Conservation (phyloP, 2,329 filamentous ascomycete genomes). For the Alternaria dauci region DNA sequence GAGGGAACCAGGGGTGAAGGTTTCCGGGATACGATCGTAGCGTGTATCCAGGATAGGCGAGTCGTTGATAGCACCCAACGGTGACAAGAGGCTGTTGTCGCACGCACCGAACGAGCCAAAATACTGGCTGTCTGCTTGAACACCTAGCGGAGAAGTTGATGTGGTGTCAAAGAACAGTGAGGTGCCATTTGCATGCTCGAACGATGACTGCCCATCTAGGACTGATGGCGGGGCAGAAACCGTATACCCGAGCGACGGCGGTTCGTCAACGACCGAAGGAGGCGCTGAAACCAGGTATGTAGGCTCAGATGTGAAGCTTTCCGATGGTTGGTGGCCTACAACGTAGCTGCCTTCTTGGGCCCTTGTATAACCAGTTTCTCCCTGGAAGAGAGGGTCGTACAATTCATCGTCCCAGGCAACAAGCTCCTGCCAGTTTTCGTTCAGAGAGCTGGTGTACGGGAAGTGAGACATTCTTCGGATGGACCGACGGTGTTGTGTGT, state of each 20-base stretch:
- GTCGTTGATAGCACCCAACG: conserved; percentile 23
- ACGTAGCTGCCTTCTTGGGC: conserved; percentile 19
- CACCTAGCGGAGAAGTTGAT: conserved; percentile 38
- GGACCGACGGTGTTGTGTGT: background rate
- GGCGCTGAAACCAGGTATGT: conserved; percentile 33
- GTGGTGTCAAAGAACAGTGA: conserved; percentile 39
- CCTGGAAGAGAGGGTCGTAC: conserved; percentile 40
- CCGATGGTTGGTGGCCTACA: conserved; percentile 27
- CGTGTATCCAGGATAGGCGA: conserved; percentile 38
- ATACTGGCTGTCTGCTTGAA: conserved; percentile 26
- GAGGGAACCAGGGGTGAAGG: conserved; percentile 28
- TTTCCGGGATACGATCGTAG: conserved; percentile 32
- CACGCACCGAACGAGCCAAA: conserved; percentile 38
- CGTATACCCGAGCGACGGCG: conserved; percentile 38
- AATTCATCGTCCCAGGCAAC: conserved; percentile 42
- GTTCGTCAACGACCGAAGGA: conserved; percentile 35
- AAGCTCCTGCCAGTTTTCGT: conserved; percentile 42
- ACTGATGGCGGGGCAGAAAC: conserved; percentile 42
- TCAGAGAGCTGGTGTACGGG: conserved; percentile 24
- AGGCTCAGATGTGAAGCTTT: conserved; percentile 34
- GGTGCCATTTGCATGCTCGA: conserved; percentile 31
- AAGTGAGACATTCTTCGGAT: conserved; percentile 27
- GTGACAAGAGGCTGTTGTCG: conserved; percentile 27
- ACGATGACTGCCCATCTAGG: conserved; percentile 35
- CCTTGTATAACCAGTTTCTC: conserved; percentile 24